These are phyloP conservation scores for Pulveroboletus sp. DNA, from an alignment of 768 basidiomycete genomes.

Conservation along the genomic window DNA sequence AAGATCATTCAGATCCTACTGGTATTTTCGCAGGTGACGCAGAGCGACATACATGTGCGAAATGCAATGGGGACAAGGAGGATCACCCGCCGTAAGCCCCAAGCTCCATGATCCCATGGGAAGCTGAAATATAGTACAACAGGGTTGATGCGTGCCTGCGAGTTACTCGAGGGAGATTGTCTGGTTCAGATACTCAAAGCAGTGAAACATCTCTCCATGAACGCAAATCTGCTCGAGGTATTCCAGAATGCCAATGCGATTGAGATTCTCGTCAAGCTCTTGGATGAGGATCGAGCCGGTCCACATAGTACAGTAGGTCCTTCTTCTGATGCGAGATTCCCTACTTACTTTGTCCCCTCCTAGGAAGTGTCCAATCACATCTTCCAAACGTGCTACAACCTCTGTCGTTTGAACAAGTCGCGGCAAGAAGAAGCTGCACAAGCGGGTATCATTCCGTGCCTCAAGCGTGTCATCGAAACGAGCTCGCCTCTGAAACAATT, in stretches of 20 bases:
- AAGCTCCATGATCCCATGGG: not conserved
- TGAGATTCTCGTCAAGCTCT: conserved; percentile 80
- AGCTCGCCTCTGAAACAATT: conserved; percentile 95
- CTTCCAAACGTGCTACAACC: conserved; percentile 95
- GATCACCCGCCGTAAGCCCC: conserved; percentile 75
- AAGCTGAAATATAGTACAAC: conserved; percentile 2
- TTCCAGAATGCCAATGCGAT: conserved; percentile 95
- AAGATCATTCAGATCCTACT: conserved; percentile 86
- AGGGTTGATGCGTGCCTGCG: conserved; percentile 87
- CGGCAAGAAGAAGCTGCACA: conserved; percentile 97
- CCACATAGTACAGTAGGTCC: conserved; percentile 71
- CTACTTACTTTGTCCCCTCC: conserved; percentile 2
- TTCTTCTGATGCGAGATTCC: not conserved
- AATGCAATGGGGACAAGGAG: conserved; percentile 89
- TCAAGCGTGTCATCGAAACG: conserved; percentile 83
- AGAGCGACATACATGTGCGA: conserved; percentile 88
- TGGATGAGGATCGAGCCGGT: conserved; percentile 77
- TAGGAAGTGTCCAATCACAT: conserved; percentile 97
- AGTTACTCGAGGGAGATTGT: conserved; percentile 81
- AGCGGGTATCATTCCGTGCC: conserved; percentile 88
- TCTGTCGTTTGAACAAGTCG: conserved; percentile 90
- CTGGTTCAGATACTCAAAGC: conserved; percentile 89
- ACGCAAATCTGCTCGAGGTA: conserved; percentile 81
- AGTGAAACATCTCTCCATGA: conserved; percentile 95
- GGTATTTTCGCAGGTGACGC: conserved; percentile 95